These are phyloP conservation scores for Sequoiadendron giganteum DNA, from an alignment of 75 land plant species.

Conservation along the genomic window DNA sequence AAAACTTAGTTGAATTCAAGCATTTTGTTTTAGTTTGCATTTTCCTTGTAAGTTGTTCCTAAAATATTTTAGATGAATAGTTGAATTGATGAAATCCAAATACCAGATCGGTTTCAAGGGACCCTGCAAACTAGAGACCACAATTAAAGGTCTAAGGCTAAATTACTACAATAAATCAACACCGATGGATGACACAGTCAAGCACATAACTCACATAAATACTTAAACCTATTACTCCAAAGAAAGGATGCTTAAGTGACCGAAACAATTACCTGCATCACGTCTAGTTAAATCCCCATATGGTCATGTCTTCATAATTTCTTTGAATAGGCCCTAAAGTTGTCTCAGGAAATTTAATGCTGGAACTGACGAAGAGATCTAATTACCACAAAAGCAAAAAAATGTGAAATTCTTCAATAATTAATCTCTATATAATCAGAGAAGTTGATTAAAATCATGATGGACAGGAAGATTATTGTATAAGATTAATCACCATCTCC, in stretches of 20 bases:
- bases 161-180: no score
- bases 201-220: neutral
- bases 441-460: neutral
- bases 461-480: neutral
- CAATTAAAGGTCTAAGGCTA: neutral
- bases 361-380: neutral
- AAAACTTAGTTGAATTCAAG: no score
- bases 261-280: no score
- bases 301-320: neutral
- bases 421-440: neutral
- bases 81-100: no score
- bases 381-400: neutral
- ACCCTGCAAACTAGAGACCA: no score
- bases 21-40: no score
- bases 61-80: no score
- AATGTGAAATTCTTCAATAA: neutral
- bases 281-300: neutral
- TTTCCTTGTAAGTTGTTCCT: no score
- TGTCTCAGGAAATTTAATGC: neutral
- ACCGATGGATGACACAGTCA: neutral
- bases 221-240: neutral
- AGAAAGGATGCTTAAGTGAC: neutral
- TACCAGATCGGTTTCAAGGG: no score
- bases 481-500: neutral
- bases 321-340: neutral